A percentile compares a stretch with the other conserved stretches of the same genome.
phyloP scores from a whole-genome alignment of 441 rosid species.

The Corymbia calophylla region DNA sequence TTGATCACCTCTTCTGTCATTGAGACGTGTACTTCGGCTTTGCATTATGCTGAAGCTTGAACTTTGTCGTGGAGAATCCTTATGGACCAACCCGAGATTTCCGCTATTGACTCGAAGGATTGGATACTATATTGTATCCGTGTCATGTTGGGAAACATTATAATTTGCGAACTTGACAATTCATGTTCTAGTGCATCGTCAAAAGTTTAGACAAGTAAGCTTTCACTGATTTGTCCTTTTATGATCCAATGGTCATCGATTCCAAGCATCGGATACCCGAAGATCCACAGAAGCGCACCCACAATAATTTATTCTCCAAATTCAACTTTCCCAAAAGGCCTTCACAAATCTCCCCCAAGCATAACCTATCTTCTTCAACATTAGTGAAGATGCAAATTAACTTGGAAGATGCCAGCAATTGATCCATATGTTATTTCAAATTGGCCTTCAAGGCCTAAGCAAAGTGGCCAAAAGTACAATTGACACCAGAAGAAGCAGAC shows the following conservation, averaged over 20 bases:
- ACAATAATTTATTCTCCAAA: background rate
- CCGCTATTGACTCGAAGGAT: background rate
- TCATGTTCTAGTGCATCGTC: background rate
- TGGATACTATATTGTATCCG: no score
- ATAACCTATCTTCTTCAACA: background rate
- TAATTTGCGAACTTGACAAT: background rate
- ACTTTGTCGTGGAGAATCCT: background rate
- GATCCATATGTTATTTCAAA: background rate
- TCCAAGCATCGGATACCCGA: background rate
- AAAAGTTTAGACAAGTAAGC: background rate
- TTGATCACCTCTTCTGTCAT: background rate
- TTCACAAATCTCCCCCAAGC: background rate
- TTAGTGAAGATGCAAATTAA: background rate
- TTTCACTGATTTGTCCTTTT: background rate
- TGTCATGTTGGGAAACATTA: background rate
- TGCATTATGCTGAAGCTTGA: background rate
- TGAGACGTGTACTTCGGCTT: background rate
- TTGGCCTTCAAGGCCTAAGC: background rate
- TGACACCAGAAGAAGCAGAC: background rate
- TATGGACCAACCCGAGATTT: background rate
- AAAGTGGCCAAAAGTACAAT: background rate
- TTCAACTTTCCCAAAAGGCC: background rate
- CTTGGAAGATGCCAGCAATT: background rate
- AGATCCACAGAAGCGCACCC: background rate
- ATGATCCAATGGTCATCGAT: background rate